Evolutionary conservation across 768 basidiomycete species (phyloP), one percentile per base, ranked within the genome.

Genomic region (Lactarius hengduanensis): DNA sequence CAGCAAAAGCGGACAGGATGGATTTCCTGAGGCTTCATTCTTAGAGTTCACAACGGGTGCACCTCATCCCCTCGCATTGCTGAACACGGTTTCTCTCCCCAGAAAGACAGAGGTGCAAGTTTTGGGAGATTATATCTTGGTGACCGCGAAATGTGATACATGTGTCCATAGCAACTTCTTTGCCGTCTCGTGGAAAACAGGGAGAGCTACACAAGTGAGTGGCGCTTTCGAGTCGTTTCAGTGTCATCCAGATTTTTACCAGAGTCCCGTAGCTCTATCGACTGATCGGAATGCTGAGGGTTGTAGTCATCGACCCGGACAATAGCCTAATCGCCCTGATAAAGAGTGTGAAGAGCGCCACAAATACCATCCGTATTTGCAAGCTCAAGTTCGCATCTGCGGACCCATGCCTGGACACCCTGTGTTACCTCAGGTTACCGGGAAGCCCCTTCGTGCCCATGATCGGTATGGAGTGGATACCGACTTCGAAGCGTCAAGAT

Each of bases 111-210:
- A 36, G 22, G 57, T 18, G 40, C 61, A 66, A n/a, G 13, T 66
- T 50, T 7, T 62, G 2, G 65, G 65, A 9, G 61, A 66, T 62
- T 43, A 62, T 26, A n/a, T 66, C 47, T 30, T 66, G 45, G 43
- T 45, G 13, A 54, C 56, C 4, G 40, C 58, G 47, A 62, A 38
- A 30, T 50, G 34, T 26, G 61, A 45, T 34, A 0, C 11, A 9
- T 57, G 61, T 2, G 38, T 22, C 4, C n/a, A 32, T 32, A 41
- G 65, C 13, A 34, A 4, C 11, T 22, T 66, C 3, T 66, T 50
- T 40, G 38, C 62, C 20, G 30, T 66, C n/a, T 66, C 65, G 6
- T 66, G 65, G 65, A 66, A 66, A 22, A 22, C 57, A 7, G 65
- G 65, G 30, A 26, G 3, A 4, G 38, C 53, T 18, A 58, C 57